Base-by-base conservation (phyloP, 2,329 filamentous ascomycete genomes). In the Waltergamsia citrina region DNA sequence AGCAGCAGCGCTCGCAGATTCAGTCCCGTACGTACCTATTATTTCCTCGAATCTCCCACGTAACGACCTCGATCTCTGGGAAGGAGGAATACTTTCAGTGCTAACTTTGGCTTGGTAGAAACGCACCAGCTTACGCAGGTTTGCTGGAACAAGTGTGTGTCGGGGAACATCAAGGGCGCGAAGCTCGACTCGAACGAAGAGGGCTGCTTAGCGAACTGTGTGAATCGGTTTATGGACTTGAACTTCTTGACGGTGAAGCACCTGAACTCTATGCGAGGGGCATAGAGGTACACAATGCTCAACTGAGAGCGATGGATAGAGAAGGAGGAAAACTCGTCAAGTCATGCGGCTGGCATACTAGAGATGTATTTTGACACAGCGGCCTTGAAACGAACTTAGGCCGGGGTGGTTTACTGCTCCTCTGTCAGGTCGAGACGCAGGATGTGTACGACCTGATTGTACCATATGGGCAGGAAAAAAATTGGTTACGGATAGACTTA, bases 91-190 rank as follows among this genome's bases (percentile, higher is more conserved):
- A 25, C 9, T 9, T 9, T 25, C 9, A n/a, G n/a, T 15, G 15
- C 31, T 33, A 15, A 33, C 19, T 17, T 4, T 31, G 4, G 6
- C n/a, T 16, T 24, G 14, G 14, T 36, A 76, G 71, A 67, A 52
- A 68, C 70, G 10, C 70, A 75, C 51, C 59, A 53, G 41, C 50
- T 77, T 34, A 74, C 69, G 28, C 82, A 92, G 49, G 74, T 83
- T 40, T 98, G 92, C 74, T 98, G 88, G 79, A 86, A 80, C 54
- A 96, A 95, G 66, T 98, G 92, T 68, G 69, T 95, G 40, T 81
- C 83, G 7, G 68, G 77, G 35, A 70, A 69, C 38, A 81, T 95
- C 55, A 78, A 79, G 46, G 73, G 69, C 40, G 74, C 77, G 19
- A 74, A 77, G 49, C 67, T 98, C 45, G 85, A 93, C 45, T 74